phyloP scores from a whole-genome alignment of 169 alveolate species.

The Plasmodium coatneyi region DNA sequence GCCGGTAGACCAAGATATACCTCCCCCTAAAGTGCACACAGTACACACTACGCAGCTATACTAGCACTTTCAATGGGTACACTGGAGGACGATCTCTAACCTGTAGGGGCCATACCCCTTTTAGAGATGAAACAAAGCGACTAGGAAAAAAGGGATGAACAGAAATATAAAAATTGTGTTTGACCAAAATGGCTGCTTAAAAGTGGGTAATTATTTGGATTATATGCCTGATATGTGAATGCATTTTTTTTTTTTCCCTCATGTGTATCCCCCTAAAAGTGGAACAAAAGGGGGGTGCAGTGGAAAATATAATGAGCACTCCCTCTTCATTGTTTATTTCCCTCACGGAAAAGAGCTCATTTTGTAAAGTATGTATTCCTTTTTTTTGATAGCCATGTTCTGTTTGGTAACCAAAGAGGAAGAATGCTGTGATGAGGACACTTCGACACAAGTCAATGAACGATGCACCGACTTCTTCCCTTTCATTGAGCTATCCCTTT shows the following conservation, averaged over 20 bases:
- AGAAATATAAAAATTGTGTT: neutral
- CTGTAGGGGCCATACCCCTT: neutral
- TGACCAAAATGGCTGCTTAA: neutral
- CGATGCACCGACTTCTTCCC: constrained; percentile 20
- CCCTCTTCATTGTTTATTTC: neutral
- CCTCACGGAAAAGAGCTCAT: neutral
- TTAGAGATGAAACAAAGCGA: neutral
- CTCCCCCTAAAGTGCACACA: neutral
- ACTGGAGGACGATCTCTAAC: neutral
- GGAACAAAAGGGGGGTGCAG: neutral
- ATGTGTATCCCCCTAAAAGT: neutral
- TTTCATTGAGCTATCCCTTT: neutral
- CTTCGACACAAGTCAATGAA: neutral
- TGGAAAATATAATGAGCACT: neutral
- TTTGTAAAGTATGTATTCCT: neutral
- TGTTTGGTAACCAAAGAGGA: neutral
- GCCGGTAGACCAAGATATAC: neutral
- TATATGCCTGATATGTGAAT: neutral
- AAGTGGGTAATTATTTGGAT: neutral
- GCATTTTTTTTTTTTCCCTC: neutral
- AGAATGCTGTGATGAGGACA: neutral
- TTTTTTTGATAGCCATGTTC: neutral
- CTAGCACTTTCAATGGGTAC: neutral
- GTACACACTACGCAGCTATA: neutral
- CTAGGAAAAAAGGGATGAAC: neutral